Evolutionary conservation across 495 filamentous ascomycete species (phyloP), one percentile per base, ranked within the genome.

Genomic region (Xylaria grammica): DNA sequence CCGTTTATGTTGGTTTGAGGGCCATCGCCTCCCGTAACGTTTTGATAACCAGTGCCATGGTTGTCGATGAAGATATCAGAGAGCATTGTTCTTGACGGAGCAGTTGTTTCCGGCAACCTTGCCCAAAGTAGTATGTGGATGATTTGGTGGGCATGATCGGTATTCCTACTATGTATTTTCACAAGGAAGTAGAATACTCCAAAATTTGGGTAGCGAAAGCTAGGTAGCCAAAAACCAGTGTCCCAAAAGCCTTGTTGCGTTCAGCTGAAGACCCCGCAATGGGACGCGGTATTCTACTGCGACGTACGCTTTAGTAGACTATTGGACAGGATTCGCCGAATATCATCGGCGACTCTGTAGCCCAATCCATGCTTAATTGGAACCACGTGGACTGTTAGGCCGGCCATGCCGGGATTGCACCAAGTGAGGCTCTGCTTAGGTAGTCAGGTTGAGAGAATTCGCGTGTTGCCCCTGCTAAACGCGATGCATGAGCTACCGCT

Each of bases 241-340:
- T n/a, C n/a, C n/a, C 19, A 40, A 8, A 58, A 36, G 32, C 20
- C 32, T 1, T 15, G 45, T 26, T 36, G 5, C 38, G 19, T 48
- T 36, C 27, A 62, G 40, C 45, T 62, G 59, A 38, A 9, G n/a
- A 24, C 42, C 50, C 50, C 50, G 50, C 50, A 34, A 32, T 52
- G n/a, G 4, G 19, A 34, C 27, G n/a, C 20, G 3, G 29, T 8
- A 13, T 19, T 34, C 8, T 32, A 15, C 50, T 17, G 29, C 22
- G 24, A 19, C n/a, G 45, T 24, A n/a, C n/a, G n/a, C n/a, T n/a
- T n/a, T n/a, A n/a, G n/a, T n/a, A n/a, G n/a, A n/a, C n/a, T n/a
- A n/a, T n/a, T n/a, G n/a, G n/a, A n/a, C n/a, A n/a, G n/a, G n/a
- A 13, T 45, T 9, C 7, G 42, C 42, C 42, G 17, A 9, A 45